These are phyloP conservation scores for Aspergillus sp. DNA, from an alignment of 2,329 filamentous ascomycete species.

Conservation along the genomic window DNA sequence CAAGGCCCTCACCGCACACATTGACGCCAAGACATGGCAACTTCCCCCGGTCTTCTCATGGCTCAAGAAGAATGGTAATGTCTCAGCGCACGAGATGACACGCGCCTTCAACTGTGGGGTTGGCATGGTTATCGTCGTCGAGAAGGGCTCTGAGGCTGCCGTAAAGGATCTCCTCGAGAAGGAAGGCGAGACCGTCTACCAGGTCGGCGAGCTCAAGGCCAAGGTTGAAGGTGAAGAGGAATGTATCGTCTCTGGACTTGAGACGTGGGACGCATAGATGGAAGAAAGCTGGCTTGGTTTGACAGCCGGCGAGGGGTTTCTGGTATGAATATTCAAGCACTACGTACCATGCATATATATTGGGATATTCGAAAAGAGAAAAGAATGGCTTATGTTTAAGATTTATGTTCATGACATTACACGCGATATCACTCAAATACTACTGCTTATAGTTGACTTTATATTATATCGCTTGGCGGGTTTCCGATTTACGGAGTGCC, in stretches of 20 bases:
- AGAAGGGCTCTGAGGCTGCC: constrained; percentile 59
- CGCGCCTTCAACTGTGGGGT: constrained; percentile 93
- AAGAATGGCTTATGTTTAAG: background rate
- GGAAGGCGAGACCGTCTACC: constrained; percentile 74
- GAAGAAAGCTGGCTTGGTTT: background rate
- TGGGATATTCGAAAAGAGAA: constrained; percentile 1
- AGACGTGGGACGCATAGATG: constrained; percentile 39
- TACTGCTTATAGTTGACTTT: background rate
- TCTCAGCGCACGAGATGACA: constrained; percentile 77
- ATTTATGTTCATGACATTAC: constrained; percentile 4
- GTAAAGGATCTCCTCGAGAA: constrained; percentile 62
- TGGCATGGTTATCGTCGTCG: constrained; percentile 88
- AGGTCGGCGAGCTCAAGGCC: constrained; percentile 69
- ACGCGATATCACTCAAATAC: background rate
- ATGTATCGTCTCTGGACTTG: constrained; percentile 63
- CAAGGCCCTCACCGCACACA: constrained; percentile 70
- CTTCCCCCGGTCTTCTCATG: constrained; percentile 80
- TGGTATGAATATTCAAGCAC: background rate
- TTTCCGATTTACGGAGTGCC: too few species aligned
- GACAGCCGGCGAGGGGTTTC: background rate
- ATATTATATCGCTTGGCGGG: background rate
- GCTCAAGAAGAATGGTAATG: constrained; percentile 71
- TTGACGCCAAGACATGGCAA: constrained; percentile 75
- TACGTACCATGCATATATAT: background rate
- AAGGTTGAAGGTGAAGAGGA: constrained; percentile 55